phyloP scores from a whole-genome alignment of 768 basidiomycete species.

The Pleurotus tuoliensis region DNA sequence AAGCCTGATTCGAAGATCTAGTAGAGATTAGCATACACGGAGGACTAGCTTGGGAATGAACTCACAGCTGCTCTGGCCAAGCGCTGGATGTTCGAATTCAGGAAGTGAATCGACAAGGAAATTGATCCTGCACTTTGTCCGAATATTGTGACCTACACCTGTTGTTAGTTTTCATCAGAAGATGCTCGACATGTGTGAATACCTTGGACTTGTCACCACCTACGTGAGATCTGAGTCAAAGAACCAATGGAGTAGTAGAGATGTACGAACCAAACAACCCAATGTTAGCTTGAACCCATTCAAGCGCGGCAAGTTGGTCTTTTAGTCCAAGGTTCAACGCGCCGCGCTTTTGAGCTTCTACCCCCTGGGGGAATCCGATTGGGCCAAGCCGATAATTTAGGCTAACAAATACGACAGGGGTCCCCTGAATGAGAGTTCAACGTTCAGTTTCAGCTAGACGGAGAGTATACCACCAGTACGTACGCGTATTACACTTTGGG shows the following conservation, averaged over 20 bases:
- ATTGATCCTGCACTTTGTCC: constrained; percentile 49
- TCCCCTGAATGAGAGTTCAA: constrained; percentile 18
- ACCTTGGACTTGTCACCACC: constrained; percentile 42
- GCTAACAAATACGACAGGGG: constrained; percentile 42
- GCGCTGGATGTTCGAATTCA: constrained; percentile 24
- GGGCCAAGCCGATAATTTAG: constrained; percentile 45
- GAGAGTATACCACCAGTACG: neutral
- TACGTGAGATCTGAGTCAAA: neutral
- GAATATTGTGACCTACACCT: constrained; percentile 35
- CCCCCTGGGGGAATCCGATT: constrained; percentile 40
- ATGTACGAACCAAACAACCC: constrained; percentile 35
- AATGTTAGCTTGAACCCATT: constrained; percentile 55
- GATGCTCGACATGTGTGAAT: too few species aligned
- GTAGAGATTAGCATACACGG: too few species aligned
- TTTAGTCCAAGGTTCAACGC: constrained; percentile 36
- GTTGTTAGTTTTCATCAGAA: neutral
- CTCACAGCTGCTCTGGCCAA: constrained; percentile 28
- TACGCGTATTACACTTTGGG: constrained; percentile 20
- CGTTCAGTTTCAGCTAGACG: neutral
- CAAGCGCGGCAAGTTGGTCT: constrained; percentile 35
- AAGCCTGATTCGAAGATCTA: constrained; percentile 44
- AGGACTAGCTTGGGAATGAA: neutral
- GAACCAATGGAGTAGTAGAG: neutral
- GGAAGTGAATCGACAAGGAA: constrained; percentile 31
- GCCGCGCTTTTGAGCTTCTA: constrained; percentile 31